phyloP scores from a whole-genome alignment of 345 rosid genomes.

The Salix dunnii region DNA sequence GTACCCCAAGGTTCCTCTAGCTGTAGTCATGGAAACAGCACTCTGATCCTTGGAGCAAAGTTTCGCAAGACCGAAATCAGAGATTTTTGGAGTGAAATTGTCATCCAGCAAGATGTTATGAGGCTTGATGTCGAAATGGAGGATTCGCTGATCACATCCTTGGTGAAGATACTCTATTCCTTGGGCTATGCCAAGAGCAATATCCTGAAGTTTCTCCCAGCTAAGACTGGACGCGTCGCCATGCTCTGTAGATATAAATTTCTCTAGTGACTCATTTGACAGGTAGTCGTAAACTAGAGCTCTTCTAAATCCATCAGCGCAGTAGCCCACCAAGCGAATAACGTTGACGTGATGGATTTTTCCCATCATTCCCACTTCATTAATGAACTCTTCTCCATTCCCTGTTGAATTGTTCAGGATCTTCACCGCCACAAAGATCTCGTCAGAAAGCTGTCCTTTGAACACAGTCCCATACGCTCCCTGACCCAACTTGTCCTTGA shows the following conservation, averaged over 20 bases:
- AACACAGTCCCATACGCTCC: conserved; percentile 26
- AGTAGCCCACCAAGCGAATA: conserved; percentile 19
- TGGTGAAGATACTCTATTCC: conserved; percentile 29
- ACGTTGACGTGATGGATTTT: conserved; percentile 25
- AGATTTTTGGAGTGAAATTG: conserved; percentile 19
- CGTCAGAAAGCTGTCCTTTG: conserved; percentile 25
- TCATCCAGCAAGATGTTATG: conserved; percentile 11
- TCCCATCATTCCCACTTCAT: conserved; percentile 26
- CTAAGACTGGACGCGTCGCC: neutral
- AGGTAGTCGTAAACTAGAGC: conserved; percentile 23
- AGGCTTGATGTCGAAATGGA: conserved; percentile 30
- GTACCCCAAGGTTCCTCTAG: conserved; percentile 25
- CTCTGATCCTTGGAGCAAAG: conserved; percentile 27
- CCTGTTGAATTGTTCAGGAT: conserved; percentile 16
- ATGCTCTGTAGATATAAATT: conserved; percentile 8
- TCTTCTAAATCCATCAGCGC: conserved; percentile 29
- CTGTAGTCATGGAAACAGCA: conserved; percentile 28
- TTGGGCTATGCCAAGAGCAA: conserved; percentile 21
- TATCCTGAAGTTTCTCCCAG: conserved; percentile 21
- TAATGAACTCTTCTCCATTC: conserved; percentile 22
- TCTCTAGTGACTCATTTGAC: conserved; percentile 15
- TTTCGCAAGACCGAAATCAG: conserved; percentile 24
- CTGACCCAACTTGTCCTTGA: conserved; percentile 20
- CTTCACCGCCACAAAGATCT: conserved; percentile 24
- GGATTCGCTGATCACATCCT: conserved; percentile 24